Conservation (phyloP, 2,329 filamentous ascomycete genomes). For the Cladobotryum protrusum region DNA sequence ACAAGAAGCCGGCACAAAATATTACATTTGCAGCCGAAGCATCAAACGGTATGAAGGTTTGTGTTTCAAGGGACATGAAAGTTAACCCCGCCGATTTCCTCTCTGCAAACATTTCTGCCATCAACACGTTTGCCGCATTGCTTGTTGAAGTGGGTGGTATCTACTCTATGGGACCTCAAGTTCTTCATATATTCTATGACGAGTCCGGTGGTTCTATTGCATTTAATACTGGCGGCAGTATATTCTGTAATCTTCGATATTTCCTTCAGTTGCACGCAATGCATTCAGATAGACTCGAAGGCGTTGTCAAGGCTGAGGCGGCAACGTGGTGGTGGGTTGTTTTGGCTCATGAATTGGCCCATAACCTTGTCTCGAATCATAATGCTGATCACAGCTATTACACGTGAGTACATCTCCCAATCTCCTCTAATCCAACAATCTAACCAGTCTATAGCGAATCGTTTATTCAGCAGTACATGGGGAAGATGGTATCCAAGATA, state of each 20-base stretch:
- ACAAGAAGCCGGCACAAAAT: slow-evolving; percentile 67
- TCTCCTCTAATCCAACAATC: background rate
- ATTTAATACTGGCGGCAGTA: slow-evolving; percentile 79
- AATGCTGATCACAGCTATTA: slow-evolving; percentile 77
- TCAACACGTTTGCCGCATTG: slow-evolving; percentile 64
- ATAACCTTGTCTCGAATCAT: slow-evolving; percentile 80
- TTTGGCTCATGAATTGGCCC: slow-evolving; percentile 90
- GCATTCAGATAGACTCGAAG: slow-evolving; percentile 32
- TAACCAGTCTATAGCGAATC: slow-evolving; percentile 49
- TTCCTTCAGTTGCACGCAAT: slow-evolving; percentile 71
- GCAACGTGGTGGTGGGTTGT: slow-evolving; percentile 90
- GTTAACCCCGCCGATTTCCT: slow-evolving; percentile 50
- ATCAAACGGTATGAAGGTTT: slow-evolving; percentile 67
- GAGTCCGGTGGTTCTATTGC: slow-evolving; percentile 74
- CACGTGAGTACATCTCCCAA: slow-evolving; percentile 44
- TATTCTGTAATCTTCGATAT: slow-evolving; percentile 92
- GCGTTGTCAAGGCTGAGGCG: slow-evolving; percentile 57
- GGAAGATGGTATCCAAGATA: slow-evolving; percentile 57
- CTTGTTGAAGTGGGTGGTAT: slow-evolving; percentile 64
- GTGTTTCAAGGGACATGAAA: slow-evolving; percentile 53
- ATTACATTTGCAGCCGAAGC: slow-evolving; percentile 65
- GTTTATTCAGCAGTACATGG: slow-evolving; percentile 72
- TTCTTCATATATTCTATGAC: slow-evolving; percentile 85
- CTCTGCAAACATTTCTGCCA: slow-evolving; percentile 48
- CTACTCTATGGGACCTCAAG: slow-evolving; percentile 62